Conservation (phyloP, 2,329 filamentous ascomycete species). For the Zopfia rhizophila region DNA sequence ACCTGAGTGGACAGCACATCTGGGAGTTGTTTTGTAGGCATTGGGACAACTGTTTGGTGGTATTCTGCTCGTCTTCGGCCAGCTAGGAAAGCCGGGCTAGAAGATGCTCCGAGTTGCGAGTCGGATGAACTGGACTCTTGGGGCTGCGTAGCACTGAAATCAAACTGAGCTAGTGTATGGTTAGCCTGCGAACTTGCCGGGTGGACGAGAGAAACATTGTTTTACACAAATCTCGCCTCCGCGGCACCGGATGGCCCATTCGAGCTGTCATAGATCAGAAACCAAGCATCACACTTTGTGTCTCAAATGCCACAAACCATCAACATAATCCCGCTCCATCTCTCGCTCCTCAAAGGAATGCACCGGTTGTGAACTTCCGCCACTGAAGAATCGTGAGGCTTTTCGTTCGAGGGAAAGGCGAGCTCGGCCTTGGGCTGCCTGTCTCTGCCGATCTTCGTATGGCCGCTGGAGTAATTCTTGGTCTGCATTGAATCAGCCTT, state of each 20-base stretch:
- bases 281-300: no score
- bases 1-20: background rate
- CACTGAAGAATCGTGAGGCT: slow-evolving; percentile 19
- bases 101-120: slow-evolving; percentile 38
- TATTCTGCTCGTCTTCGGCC: slow-evolving; percentile 38
- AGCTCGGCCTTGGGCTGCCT: slow-evolving; percentile 46
- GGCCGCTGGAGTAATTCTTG: slow-evolving; percentile 44
- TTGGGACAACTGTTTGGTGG: background rate
- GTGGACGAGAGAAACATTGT: background rate
- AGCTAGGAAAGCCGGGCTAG: slow-evolving; percentile 54
- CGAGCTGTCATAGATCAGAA: slow-evolving; percentile 16
- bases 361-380: slow-evolving; percentile 16
- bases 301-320: no score
- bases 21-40: slow-evolving; percentile 21
- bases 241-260: slow-evolving; percentile 4
- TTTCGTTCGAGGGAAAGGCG: slow-evolving; percentile 50
- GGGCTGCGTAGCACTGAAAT: slow-evolving; percentile 30
- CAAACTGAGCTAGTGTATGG: slow-evolving; percentile 25
- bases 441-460: slow-evolving; percentile 43
- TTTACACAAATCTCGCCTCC: slow-evolving; percentile 16
- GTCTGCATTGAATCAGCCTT: slow-evolving; percentile 38
- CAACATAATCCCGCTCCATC: background rate
- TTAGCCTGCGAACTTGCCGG: slow-evolving; percentile 1
- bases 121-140: slow-evolving; percentile 46
- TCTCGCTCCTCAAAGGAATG: slow-evolving; percentile 7